These are phyloP conservation scores for Obba rivulosa DNA, from an alignment of 768 basidiomycete species.

Conservation along the genomic window DNA sequence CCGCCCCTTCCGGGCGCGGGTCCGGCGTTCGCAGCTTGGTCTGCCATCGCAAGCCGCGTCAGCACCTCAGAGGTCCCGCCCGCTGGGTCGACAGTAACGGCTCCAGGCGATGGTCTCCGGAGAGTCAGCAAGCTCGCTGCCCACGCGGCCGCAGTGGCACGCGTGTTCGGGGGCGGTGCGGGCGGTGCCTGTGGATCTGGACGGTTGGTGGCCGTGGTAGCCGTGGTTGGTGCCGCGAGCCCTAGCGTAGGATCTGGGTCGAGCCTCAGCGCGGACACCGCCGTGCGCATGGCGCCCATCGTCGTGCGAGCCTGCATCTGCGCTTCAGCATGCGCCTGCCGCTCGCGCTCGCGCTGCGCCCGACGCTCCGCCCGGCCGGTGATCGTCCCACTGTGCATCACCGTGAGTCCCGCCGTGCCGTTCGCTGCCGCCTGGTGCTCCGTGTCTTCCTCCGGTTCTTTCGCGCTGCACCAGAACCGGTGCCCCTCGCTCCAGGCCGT, in stretches of 20 bases:
- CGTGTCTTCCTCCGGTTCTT: constrained; percentile 42
- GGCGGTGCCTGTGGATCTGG: too few relatives aligned
- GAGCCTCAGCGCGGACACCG: neutral
- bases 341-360: constrained; percentile 31
- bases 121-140: too few relatives aligned
- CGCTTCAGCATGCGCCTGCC: constrained; percentile 11
- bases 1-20: too few relatives aligned
- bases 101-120: too few relatives aligned
- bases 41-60: too few relatives aligned
- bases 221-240: neutral
- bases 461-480: constrained; percentile 86
- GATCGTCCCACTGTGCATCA: constrained; percentile 10
- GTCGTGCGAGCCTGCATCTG: constrained; percentile 1
- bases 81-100: too few relatives aligned
- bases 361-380: constrained; percentile 27
- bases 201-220: neutral
- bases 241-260: neutral
- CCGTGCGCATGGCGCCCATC: neutral
- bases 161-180: too few relatives aligned
- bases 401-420: neutral
- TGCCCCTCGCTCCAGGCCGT: constrained; percentile 96
- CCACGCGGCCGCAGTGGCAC: too few relatives aligned
- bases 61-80: too few relatives aligned
- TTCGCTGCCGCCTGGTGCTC: constrained; percentile 14
- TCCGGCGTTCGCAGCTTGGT: too few relatives aligned